Evolutionary conservation across 768 basidiomycete genomes (phyloP).

Genomic region (Flagelloscypha sp.): DNA sequence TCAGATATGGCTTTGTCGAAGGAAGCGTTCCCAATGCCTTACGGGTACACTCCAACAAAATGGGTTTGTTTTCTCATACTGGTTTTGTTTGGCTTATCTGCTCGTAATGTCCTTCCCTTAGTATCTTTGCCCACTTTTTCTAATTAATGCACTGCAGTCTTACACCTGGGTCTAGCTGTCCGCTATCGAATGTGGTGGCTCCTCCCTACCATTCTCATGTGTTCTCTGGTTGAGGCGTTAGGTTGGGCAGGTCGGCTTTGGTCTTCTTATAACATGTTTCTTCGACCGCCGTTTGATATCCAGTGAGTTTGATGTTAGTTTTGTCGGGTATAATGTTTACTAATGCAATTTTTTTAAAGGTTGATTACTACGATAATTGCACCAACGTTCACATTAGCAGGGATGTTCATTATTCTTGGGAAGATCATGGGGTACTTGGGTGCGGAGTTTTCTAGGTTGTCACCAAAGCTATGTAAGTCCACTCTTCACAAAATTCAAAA

Average conservation of each 20-base stretch:
- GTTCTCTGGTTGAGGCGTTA: constrained; percentile 40
- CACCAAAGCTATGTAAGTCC: constrained; percentile 22
- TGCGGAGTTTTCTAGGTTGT: constrained; percentile 24
- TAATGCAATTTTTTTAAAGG: constrained; percentile 9
- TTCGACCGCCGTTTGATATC: constrained; percentile 25
- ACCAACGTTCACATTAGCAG: constrained; percentile 26
- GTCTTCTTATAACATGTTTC: constrained; percentile 24
- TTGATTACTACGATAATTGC: constrained; percentile 22
- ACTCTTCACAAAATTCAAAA: too few species aligned
- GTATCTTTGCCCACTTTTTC: too few species aligned
- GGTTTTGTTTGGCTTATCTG: constrained; percentile 21
- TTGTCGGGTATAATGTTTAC: not conserved
- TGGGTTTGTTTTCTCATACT: constrained; percentile 25
- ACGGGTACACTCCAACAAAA: constrained; percentile 25
- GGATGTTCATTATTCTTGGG: constrained; percentile 25
- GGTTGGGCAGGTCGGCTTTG: constrained; percentile 52
- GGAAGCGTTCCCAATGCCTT: too few species aligned
- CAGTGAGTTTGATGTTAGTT: constrained; percentile 27
- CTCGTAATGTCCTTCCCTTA: too few species aligned
- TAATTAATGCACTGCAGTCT: too few species aligned
- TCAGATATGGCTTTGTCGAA: too few species aligned
- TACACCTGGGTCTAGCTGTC: constrained; percentile 37
- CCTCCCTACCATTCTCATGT: constrained; percentile 37
- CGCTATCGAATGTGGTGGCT: constrained; percentile 45
- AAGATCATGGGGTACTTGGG: constrained; percentile 21